Evolutionary conservation across 352 stramenopile species (phyloP).

Genomic region (Phytophthora sp.): DNA sequence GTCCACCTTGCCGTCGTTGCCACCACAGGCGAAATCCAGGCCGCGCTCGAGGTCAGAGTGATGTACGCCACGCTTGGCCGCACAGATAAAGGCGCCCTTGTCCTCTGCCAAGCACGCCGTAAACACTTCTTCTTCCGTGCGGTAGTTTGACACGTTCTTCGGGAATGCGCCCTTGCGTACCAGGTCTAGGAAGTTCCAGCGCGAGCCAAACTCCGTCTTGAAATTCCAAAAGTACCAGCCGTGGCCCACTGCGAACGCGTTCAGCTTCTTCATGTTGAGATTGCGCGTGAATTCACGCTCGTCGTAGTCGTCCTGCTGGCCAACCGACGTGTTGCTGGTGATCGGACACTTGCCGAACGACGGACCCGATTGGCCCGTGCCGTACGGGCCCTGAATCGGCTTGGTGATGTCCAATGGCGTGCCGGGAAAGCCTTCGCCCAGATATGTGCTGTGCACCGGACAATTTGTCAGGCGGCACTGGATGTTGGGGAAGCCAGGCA

Average conservation of each 20-base stretch:
- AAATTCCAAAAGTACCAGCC: constrained; percentile 98
- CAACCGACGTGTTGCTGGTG: constrained; percentile 82
- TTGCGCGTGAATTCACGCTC: constrained; percentile 80
- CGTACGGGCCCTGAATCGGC: constrained; percentile 86
- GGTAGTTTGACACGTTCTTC: constrained; percentile 76
- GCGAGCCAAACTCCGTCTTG: constrained; percentile 90
- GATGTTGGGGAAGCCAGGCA: constrained; percentile 81
- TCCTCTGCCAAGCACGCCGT: constrained; percentile 72
- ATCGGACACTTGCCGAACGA: constrained; percentile 90
- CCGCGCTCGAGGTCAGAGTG: constrained; percentile 57
- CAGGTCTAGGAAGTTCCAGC: constrained; percentile 91
- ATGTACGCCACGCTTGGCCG: constrained; percentile 71
- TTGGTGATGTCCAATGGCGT: constrained; percentile 89
- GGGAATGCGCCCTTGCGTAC: constrained; percentile 68
- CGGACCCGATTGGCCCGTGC: constrained; percentile 82
- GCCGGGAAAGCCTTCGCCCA: constrained; percentile 87
- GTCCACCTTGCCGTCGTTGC: constrained; percentile 50
- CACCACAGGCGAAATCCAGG: constrained; percentile 67
- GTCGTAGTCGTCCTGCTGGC: constrained; percentile 82
- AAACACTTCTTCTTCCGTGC: constrained; percentile 60
- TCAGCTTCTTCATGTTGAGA: constrained; percentile 93
- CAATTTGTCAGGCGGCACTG: constrained; percentile 90
- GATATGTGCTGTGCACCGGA: constrained; percentile 85
- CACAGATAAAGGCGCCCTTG: constrained; percentile 75
- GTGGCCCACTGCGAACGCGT: constrained; percentile 90